Evolutionary conservation across 2,329 filamentous ascomycete genomes (phyloP).

Genomic region (Pseudogymnoascus sp.): DNA sequence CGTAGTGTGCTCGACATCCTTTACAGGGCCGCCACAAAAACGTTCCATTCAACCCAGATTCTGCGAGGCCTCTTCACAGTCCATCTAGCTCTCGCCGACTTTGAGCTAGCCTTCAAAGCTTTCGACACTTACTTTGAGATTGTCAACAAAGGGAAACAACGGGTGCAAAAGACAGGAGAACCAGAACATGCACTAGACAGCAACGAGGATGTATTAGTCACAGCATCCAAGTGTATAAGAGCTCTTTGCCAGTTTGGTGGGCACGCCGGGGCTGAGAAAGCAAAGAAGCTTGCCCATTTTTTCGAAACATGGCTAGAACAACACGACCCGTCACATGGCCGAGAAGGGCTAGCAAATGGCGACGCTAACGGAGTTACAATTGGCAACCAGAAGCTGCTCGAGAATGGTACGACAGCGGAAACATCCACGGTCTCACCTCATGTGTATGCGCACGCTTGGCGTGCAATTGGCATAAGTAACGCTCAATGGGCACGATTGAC

Average conservation of each 20-base stretch:
- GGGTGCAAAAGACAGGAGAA: slow-evolving; percentile 70
- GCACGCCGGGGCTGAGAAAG: slow-evolving; percentile 67
- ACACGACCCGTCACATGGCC: slow-evolving; percentile 26
- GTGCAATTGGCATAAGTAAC: slow-evolving; percentile 76
- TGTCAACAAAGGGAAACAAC: slow-evolving; percentile 73
- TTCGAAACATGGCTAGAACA: slow-evolving; percentile 70
- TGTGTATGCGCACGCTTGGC: slow-evolving; percentile 64
- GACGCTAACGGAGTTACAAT: slow-evolving; percentile 6
- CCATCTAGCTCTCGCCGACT: slow-evolving; percentile 81
- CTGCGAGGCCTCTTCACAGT: slow-evolving; percentile 79
- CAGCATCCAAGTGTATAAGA: slow-evolving; percentile 70
- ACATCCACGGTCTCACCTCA: slow-evolving; percentile 41
- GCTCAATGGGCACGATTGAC: slow-evolving; percentile 83
- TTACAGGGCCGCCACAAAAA: slow-evolving; percentile 84
- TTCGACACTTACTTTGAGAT: slow-evolving; percentile 90
- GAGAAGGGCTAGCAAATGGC: slow-evolving; percentile 18
- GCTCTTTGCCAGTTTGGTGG: slow-evolving; percentile 77
- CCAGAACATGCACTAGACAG: slow-evolving; percentile 65
- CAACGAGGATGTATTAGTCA: slow-evolving; percentile 67
- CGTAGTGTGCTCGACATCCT: slow-evolving; percentile 76
- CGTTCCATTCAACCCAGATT: slow-evolving; percentile 88
- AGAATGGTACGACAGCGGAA: slow-evolving; percentile 14
- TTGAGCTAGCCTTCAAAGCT: slow-evolving; percentile 82
- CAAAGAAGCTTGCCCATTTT: slow-evolving; percentile 58
- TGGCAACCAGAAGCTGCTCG: slow-evolving; percentile 11